Conservation (phyloP, 1,139 yeast genomes). For the Candida labiduridarum region DNA sequence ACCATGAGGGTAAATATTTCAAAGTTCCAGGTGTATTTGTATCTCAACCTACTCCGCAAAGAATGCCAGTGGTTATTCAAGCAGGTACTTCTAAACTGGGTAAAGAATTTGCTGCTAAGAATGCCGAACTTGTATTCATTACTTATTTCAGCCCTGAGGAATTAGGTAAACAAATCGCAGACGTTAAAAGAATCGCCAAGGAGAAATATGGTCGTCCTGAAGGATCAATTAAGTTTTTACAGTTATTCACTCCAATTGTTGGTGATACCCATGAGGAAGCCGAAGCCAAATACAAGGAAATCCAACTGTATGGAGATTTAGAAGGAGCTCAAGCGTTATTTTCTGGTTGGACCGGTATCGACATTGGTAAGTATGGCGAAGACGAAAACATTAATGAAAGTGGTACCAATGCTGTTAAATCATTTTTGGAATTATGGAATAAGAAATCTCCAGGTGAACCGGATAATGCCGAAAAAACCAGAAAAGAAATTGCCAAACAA, state of each 20-base stretch:
- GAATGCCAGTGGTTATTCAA: slow-evolving; percentile 48
- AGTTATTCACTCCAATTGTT: slow-evolving; percentile 33
- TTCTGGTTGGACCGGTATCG: slow-evolving; percentile 42
- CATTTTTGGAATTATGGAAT: slow-evolving; percentile 35
- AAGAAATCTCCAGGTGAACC: slow-evolving; percentile 31
- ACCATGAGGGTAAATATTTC: slow-evolving; percentile 41
- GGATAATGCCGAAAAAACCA: slow-evolving; percentile 26
- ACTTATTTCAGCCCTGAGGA: slow-evolving; percentile 32
- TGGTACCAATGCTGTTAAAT: slow-evolving; percentile 32
- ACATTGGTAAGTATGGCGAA: slow-evolving; percentile 29
- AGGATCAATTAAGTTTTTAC: slow-evolving; percentile 37
- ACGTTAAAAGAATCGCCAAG: slow-evolving; percentile 30
- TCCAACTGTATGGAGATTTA: slow-evolving; percentile 33
- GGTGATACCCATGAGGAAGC: slow-evolving; percentile 42
- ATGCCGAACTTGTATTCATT: slow-evolving; percentile 47
- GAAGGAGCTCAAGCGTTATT: slow-evolving; percentile 44
- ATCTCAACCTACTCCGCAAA: slow-evolving; percentile 46
- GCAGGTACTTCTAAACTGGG: slow-evolving; percentile 52
- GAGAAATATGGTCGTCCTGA: slow-evolving; percentile 36
- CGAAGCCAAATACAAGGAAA: slow-evolving; percentile 29
- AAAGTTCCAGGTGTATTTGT: slow-evolving; percentile 49
- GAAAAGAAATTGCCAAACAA: slow-evolving; percentile 28
- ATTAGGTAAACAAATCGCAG: slow-evolving; percentile 29
- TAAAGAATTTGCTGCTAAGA: slow-evolving; percentile 45
- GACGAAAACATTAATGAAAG: slow-evolving; percentile 32